These are phyloP conservation scores for Teunomyces funiuensis DNA, from an alignment of 805 yeast genomes.

Conservation along the genomic window DNA sequence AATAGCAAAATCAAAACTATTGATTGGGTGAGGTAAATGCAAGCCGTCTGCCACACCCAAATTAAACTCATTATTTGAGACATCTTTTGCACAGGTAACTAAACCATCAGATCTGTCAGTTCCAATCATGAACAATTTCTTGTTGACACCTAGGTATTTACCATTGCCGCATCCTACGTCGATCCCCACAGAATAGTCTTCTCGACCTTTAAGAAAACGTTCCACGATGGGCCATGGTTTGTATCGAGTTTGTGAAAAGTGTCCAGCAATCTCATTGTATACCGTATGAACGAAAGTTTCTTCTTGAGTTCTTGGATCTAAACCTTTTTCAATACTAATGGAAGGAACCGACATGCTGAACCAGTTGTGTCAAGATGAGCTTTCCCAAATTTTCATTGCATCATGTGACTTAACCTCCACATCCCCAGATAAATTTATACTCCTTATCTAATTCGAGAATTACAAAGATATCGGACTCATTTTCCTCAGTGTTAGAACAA, in stretches of 20 bases:
- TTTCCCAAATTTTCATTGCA: background rate
- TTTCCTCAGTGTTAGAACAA: no score
- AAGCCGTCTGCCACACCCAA: constrained; percentile 82
- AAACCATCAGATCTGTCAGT: constrained; percentile 72
- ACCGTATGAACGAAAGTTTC: constrained; percentile 84
- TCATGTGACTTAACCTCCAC: background rate
- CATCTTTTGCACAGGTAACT: constrained; percentile 57
- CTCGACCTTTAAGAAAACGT: constrained; percentile 52
- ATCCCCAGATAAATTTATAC: background rate
- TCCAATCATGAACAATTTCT: constrained; percentile 69
- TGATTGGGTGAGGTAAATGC: constrained; percentile 38
- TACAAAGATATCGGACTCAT: no score
- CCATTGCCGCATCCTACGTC: constrained; percentile 99
- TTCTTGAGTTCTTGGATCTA: constrained; percentile 61
- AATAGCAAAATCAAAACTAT: constrained; percentile 76
- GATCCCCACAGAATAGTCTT: constrained; percentile 66
- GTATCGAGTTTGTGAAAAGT: constrained; percentile 90
- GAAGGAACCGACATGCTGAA: constrained; percentile 32
- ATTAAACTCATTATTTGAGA: constrained; percentile 44
- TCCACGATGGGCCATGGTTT: constrained; percentile 98
- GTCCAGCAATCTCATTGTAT: constrained; percentile 88
- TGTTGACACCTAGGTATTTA: constrained; percentile 76
- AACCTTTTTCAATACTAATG: constrained; percentile 23
- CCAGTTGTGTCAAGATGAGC: background rate
- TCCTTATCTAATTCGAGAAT: no score